These are phyloP conservation scores for Nyssa sinensis DNA, from an alignment of 148 eudicot species.

Conservation along the genomic window DNA sequence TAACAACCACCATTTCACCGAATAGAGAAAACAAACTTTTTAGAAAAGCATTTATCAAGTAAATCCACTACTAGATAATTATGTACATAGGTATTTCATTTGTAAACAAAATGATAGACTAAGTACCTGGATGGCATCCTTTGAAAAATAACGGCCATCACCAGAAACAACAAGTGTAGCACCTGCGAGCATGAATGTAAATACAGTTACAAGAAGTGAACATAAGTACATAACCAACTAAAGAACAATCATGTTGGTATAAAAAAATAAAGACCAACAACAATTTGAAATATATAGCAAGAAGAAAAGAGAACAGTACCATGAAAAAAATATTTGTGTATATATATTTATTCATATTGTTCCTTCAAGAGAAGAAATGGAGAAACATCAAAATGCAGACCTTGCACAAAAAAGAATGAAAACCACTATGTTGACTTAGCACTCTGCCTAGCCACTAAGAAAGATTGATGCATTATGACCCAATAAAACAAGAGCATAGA, in stretches of 20 bases:
- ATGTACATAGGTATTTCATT: not conserved
- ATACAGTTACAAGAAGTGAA: slow-evolving; percentile 9
- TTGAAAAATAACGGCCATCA: slow-evolving; percentile 97
- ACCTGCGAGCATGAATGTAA: slow-evolving; percentile 52
- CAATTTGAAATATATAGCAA: not conserved
- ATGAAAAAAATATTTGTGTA: not conserved
- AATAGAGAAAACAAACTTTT: not conserved
- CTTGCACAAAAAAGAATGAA: too few relatives aligned
- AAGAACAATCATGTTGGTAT: not conserved
- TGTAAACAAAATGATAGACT: not conserved
- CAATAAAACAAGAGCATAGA: too few relatives aligned
- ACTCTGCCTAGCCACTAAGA: too few relatives aligned
- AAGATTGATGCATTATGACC: too few relatives aligned
- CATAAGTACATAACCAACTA: not conserved
- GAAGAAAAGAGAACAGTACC: not conserved
- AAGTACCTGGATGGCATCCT: slow-evolving; percentile 90
- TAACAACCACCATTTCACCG: not conserved
- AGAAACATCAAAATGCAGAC: too few relatives aligned
- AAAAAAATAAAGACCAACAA: not conserved
- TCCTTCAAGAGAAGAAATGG: too few relatives aligned
- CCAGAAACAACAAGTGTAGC: slow-evolving; percentile 97
- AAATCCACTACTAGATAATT: not conserved
- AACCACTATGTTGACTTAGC: too few relatives aligned
- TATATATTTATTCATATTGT: too few relatives aligned
- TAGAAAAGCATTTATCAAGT: slow-evolving; percentile 2